phyloP scores from a whole-genome alignment of 805 yeast species.

The Brettanomyces naardenensis region DNA sequence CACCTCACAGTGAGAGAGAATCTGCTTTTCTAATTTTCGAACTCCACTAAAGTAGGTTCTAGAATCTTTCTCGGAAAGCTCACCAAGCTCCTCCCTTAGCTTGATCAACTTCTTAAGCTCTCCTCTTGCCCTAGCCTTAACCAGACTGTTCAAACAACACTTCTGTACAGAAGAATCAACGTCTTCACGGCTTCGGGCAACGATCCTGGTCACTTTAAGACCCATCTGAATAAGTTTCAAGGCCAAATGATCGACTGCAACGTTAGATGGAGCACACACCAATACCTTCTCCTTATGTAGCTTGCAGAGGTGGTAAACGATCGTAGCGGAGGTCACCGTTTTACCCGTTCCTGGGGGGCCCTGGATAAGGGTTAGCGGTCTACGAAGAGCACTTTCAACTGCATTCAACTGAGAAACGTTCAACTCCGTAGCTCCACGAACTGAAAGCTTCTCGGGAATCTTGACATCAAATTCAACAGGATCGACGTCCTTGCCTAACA shows the following conservation, averaged over 20 bases:
- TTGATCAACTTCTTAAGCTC: conserved; percentile 50
- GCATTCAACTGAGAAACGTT: conserved; percentile 79
- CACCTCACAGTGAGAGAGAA: conserved; percentile 58
- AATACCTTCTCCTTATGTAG: conserved; percentile 57
- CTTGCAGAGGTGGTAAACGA: conserved; percentile 66
- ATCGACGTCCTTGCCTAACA: conserved; percentile 73
- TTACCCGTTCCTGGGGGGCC: conserved; percentile 98
- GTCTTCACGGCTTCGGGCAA: conserved; percentile 76
- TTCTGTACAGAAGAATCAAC: conserved; percentile 57
- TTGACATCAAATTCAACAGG: conserved; percentile 52
- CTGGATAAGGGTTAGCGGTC: conserved; percentile 77
- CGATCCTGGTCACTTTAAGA: conserved; percentile 66
- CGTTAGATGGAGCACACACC: conserved; percentile 94
- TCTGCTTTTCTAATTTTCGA: conserved; percentile 38
- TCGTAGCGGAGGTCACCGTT: conserved; percentile 87
- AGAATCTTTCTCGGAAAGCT: conserved; percentile 49
- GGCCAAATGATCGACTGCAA: conserved; percentile 89
- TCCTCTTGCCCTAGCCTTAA: conserved; percentile 40
- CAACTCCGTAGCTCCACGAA: conserved; percentile 59
- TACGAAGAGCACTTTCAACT: conserved; percentile 54
- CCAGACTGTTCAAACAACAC: conserved; percentile 48
- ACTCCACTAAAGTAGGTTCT: conserved; percentile 33
- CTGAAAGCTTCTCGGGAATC: conserved; percentile 55
- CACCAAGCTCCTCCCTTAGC: conserved; percentile 61
- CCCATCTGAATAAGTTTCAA: conserved; percentile 64